A percentile compares a stretch with the other conserved stretches of the same genome.
phyloP scores from a whole-genome alignment of 345 rosid genomes.

The Noccaea caerulescens region DNA sequence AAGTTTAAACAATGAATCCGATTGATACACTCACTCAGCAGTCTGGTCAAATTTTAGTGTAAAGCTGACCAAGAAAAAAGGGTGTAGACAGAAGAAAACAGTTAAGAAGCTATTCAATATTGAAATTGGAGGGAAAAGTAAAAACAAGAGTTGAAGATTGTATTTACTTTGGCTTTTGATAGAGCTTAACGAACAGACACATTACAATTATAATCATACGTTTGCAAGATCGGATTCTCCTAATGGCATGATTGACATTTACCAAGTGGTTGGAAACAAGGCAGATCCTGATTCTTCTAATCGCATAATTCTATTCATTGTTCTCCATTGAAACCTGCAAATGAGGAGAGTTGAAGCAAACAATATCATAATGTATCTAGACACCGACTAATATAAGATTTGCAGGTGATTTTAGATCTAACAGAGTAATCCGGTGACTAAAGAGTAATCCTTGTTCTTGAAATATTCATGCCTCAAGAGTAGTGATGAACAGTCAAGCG shows the following conservation, averaged over 20 bases:
- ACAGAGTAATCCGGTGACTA: slow-evolving; percentile 1
- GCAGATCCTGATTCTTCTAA: too few species aligned
- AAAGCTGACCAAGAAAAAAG: too few species aligned
- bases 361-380: background rate
- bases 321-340: slow-evolving; percentile 31
- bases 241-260: slow-evolving; percentile 24
- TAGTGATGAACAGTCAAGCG: background rate
- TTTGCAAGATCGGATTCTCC: slow-evolving; percentile 12
- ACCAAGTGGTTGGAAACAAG: slow-evolving; percentile 19
- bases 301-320: slow-evolving; percentile 8
- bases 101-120: slow-evolving; percentile 8
- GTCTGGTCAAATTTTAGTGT: background rate
- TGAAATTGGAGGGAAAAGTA: background rate
- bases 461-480: background rate
- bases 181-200: slow-evolving; percentile 11
- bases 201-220: slow-evolving; percentile 17
- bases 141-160: slow-evolving; percentile 12
- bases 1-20: background rate
- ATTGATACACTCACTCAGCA: background rate
- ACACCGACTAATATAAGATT: background rate
- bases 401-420: slow-evolving; percentile 8
- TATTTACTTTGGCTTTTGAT: slow-evolving; percentile 28
- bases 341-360: slow-evolving; percentile 20
- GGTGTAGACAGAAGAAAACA: background rate
- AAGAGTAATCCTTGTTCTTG: background rate